These are phyloP conservation scores for Stephanodiscus minutulus DNA, from an alignment of 108 stramenopile species.

Conservation along the genomic window DNA sequence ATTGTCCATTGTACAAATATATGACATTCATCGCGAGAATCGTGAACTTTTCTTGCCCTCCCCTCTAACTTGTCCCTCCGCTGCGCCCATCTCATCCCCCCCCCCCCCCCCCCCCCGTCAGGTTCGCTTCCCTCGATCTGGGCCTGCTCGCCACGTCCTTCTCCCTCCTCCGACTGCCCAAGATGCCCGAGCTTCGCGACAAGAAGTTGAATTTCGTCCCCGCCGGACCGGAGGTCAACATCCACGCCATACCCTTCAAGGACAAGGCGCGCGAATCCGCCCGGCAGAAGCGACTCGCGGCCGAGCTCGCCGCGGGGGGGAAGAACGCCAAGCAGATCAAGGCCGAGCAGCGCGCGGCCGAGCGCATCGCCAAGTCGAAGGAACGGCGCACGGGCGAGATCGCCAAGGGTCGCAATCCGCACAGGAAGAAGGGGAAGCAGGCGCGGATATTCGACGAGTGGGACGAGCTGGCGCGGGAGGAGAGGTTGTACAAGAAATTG, in stretches of 20 bases:
- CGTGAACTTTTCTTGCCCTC: not conserved
- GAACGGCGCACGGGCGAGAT: conserved; percentile 61
- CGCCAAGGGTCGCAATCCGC: conserved; percentile 88
- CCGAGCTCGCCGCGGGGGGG: conserved; percentile 84
- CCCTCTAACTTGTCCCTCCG: not conserved
- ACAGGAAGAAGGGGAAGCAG: conserved; percentile 88
- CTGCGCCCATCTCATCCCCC: not conserved
- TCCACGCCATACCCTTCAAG: conserved; percentile 83
- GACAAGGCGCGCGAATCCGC: conserved; percentile 91
- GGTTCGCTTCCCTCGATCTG: conserved; percentile 91
- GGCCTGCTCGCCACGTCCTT: conserved; percentile 89
- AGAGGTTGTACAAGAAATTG: conserved; percentile 90
- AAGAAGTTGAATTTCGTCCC: conserved; percentile 64
- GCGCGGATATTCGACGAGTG: conserved; percentile 94
- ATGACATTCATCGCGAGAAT: too few relatives aligned
- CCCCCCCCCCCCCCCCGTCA: too few relatives aligned
- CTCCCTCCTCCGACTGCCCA: conserved; percentile 92
- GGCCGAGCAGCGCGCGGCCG: conserved; percentile 83
- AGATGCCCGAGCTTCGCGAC: conserved; percentile 96
- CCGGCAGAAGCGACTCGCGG: conserved; percentile 85
- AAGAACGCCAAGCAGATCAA: conserved; percentile 93
- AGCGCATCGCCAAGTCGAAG: conserved; percentile 60
- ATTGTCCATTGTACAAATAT: conserved; percentile 16
- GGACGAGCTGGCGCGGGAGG: conserved; percentile 98
- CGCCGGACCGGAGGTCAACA: conserved; percentile 80